Percentiles rank a stretch among this genome's conserved stretches.
Conservation (phyloP, 164 flowering plant species). For the Stephania yunnanensis region DNA sequence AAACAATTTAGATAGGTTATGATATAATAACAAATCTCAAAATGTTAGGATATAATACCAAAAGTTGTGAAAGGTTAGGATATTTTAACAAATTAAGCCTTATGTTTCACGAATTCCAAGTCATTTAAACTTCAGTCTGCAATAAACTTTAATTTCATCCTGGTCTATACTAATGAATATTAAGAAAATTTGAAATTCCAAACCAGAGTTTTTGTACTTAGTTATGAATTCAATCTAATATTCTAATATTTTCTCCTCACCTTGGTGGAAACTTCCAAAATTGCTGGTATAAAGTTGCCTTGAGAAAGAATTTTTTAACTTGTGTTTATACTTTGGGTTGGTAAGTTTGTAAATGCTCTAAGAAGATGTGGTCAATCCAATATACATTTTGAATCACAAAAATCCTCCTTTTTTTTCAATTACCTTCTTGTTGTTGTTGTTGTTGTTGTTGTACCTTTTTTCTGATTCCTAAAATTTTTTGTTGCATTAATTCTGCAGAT, state of each 20-base stretch:
- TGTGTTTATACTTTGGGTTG: too few species aligned
- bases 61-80: too few species aligned
- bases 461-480: too few species aligned
- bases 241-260: background rate
- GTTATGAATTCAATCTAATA: background rate
- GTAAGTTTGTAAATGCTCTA: too few species aligned
- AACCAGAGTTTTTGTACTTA: background rate
- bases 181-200: background rate
- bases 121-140: background rate
- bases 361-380: too few species aligned
- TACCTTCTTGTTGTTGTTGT: too few species aligned
- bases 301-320: background rate
- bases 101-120: background rate
- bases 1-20: too few species aligned
- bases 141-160: background rate
- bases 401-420: background rate
- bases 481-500: background rate
- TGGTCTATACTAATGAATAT: background rate
- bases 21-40: too few species aligned
- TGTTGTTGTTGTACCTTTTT: too few species aligned
- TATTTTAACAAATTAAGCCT: too few species aligned
- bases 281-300: background rate
- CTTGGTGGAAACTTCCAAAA: background rate
- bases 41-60: too few species aligned
- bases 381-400: background rate